Evolutionary conservation across 257 asterid genomes (phyloP).

Genomic region (Haberlea rhodopensis): DNA sequence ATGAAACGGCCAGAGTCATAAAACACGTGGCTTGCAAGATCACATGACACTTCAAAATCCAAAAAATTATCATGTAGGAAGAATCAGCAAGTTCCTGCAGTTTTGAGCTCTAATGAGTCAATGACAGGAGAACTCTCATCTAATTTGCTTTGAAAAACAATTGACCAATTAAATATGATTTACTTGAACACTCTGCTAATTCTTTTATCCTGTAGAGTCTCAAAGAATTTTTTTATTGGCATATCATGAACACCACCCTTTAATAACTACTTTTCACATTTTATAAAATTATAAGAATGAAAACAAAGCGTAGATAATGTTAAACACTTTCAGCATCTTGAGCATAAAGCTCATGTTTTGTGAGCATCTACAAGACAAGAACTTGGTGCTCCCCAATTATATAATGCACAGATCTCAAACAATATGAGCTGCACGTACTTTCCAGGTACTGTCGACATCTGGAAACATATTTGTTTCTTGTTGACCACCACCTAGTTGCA

Average conservation of each 20-base stretch:
- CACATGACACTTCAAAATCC: neutral
- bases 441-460: constrained; percentile 90
- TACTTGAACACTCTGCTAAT: neutral
- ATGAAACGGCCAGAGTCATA: neutral
- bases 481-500: constrained; percentile 56
- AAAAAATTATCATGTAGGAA: neutral
- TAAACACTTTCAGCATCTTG: neutral
- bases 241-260: neutral
- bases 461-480: constrained; percentile 77
- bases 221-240: too few species aligned
- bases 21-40: neutral
- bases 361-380: too few species aligned
- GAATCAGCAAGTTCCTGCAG: neutral
- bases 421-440: constrained; percentile 6
- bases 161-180: neutral
- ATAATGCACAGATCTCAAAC: neutral
- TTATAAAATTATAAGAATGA: neutral
- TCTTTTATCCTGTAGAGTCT: neutral
- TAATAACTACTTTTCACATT: neutral
- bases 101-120: neutral
- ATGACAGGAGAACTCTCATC: neutral
- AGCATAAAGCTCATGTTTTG: neutral
- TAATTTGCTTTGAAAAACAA: neutral
- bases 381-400: neutral
- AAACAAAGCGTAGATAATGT: neutral